Conservation (phyloP, 2,329 filamentous ascomycete species). For the Sordariomycetes sp. region DNA sequence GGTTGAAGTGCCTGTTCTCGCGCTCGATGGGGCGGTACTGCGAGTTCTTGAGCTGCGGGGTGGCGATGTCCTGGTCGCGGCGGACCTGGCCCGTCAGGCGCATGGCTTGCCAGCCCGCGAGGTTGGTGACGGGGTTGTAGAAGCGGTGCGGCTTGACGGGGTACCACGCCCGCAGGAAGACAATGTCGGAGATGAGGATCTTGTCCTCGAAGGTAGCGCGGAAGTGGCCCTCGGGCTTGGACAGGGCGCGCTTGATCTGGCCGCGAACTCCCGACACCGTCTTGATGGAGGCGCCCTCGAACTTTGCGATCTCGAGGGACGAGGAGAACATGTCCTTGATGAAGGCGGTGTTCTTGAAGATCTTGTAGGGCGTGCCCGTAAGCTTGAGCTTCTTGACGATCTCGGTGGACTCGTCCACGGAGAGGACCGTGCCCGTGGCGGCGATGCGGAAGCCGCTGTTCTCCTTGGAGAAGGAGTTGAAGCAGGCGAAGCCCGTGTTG, state of each 20-base stretch:
- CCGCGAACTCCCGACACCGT: conserved; percentile 93
- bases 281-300: conserved; percentile 90
- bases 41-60: conserved; percentile 75
- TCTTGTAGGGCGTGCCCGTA: conserved; percentile 88
- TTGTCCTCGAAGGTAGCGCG: conserved; percentile 98
- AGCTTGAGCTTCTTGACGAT: conserved; percentile 99
- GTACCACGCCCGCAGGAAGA: conserved; percentile 95
- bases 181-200: conserved; percentile 90
- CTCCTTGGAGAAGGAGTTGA: conserved; percentile 77
- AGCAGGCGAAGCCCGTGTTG: conserved; percentile 90
- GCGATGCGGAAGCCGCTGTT: conserved; percentile 89
- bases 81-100: conserved; percentile 88
- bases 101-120: conserved; percentile 91
- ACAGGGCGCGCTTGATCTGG: conserved; percentile 92
- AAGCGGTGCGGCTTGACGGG: conserved; percentile 90
- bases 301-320: conserved; percentile 91
- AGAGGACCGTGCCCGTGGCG: conserved; percentile 86
- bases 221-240: conserved; percentile 91
- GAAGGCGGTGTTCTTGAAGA: conserved; percentile 98
- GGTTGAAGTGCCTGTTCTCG: conserved; percentile 66
- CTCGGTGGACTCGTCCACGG: conserved; percentile 89
- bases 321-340: conserved; percentile 98
- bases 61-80: conserved; percentile 62
- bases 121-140: conserved; percentile 93
- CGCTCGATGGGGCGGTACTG: conserved; percentile 68